Conservation (phyloP, 169 alveolate species). For the Plasmodium falciparum region DNA sequence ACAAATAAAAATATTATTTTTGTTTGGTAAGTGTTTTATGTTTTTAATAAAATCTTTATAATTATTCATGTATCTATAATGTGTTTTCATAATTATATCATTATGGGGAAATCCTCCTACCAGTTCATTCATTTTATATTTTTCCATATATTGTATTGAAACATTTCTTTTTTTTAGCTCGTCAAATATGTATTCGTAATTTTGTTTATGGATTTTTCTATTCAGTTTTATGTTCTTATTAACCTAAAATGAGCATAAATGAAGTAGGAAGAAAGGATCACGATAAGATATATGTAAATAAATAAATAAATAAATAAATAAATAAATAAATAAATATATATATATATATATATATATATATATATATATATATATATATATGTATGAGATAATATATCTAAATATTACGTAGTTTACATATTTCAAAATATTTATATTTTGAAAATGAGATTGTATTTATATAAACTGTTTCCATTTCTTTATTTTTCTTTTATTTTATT, state of each 20-base stretch:
- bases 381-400: neutral
- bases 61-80: slow-evolving; percentile 34
- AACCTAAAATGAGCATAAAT: slow-evolving; percentile 9
- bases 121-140: slow-evolving; percentile 39
- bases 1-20: slow-evolving; percentile 24
- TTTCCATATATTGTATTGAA: neutral
- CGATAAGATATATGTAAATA: neutral
- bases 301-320: neutral
- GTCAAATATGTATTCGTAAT: slow-evolving; percentile 33
- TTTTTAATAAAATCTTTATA: slow-evolving; percentile 20
- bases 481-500: neutral
- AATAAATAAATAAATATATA: neutral
- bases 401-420: neutral
- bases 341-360: neutral
- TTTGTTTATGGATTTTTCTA: slow-evolving; percentile 32
- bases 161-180: slow-evolving; percentile 22
- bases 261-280: neutral
- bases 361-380: neutral
- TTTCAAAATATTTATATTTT: neutral
- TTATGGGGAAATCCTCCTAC: slow-evolving; percentile 63
- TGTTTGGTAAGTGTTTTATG: neutral
- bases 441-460: neutral
- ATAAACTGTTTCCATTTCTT: too few species aligned
- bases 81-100: slow-evolving; percentile 32
- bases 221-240: slow-evolving; percentile 11